Evolutionary conservation across 805 yeast genomes (phyloP).

Genomic region (Schwanniomyces occidentalis): DNA sequence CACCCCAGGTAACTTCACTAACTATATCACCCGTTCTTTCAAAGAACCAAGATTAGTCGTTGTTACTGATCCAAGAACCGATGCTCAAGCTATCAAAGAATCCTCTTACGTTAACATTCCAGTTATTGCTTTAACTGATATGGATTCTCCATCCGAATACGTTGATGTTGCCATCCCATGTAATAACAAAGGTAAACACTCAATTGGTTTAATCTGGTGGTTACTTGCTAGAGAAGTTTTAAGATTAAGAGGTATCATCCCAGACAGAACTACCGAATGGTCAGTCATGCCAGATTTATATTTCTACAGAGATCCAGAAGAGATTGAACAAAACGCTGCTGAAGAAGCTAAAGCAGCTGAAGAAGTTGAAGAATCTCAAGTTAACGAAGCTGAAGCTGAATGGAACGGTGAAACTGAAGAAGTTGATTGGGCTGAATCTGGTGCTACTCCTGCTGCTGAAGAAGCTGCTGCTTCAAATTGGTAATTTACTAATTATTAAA

Average conservation of each 20-base stretch:
- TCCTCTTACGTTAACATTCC: slow-evolving; percentile 99
- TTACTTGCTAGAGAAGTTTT: slow-evolving; percentile 98
- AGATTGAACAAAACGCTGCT: slow-evolving; percentile 79
- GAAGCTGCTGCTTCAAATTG: slow-evolving; percentile 67
- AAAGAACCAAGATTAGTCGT: slow-evolving; percentile 99
- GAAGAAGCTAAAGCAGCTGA: slow-evolving; percentile 54
- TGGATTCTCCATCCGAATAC: slow-evolving; percentile 98
- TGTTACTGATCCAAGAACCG: slow-evolving; percentile 99
- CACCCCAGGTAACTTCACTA: slow-evolving; percentile 99
- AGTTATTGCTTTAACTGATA: slow-evolving; percentile 97
- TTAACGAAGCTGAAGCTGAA: slow-evolving; percentile 57
- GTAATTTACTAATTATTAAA: slow-evolving; percentile 28
- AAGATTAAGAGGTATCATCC: slow-evolving; percentile 96
- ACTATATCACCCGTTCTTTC: slow-evolving; percentile 99
- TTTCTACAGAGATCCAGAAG: slow-evolving; percentile 99
- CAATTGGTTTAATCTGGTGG: slow-evolving; percentile 99
- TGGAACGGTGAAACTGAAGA: slow-evolving; percentile 58
- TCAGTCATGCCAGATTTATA: slow-evolving; percentile 99
- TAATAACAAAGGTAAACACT: slow-evolving; percentile 99
- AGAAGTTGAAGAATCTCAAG: slow-evolving; percentile 62
- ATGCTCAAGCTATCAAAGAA: slow-evolving; percentile 99
- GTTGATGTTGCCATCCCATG: slow-evolving; percentile 99
- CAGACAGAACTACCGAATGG: slow-evolving; percentile 97
- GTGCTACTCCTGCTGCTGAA: slow-evolving; percentile 62
- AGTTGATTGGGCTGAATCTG: slow-evolving; percentile 66